Conservation (phyloP, 495 filamentous ascomycete species). For the Talaromyces trachyspermus region DNA sequence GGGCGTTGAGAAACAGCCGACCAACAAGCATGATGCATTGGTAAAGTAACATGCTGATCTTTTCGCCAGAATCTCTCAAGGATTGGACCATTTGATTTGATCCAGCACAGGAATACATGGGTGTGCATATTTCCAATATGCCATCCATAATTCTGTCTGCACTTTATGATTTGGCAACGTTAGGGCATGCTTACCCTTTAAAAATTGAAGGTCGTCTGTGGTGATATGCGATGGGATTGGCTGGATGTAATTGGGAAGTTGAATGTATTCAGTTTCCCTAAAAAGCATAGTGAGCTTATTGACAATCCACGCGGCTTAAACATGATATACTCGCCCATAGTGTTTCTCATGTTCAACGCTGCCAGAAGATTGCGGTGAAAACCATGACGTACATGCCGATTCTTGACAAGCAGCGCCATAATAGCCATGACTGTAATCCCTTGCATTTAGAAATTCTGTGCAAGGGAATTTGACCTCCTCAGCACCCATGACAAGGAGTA, state of each 20-base stretch:
- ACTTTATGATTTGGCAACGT: not conserved
- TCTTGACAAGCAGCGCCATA: not conserved
- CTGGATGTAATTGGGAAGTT: not conserved
- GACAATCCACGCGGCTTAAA: not conserved
- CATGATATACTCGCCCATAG: not conserved
- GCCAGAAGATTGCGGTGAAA: not conserved
- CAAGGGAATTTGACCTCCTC: not conserved
- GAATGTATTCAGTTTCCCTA: not conserved
- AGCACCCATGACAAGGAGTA: not conserved
- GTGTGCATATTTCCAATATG: conserved; percentile 1
- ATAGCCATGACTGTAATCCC: not conserved
- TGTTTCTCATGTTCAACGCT: not conserved
- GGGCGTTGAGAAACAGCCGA: not conserved
- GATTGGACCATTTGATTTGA: not conserved
- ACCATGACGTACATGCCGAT: not conserved
- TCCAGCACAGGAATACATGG: not conserved
- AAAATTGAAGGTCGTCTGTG: not conserved
- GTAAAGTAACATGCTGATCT: not conserved
- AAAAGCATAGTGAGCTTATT: not conserved
- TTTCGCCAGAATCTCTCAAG: not conserved
- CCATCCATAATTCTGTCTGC: not conserved
- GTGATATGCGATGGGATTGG: not conserved
- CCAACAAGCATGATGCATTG: not conserved
- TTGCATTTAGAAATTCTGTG: not conserved
- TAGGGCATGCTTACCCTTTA: not conserved